phyloP scores from a whole-genome alignment of 805 yeast genomes.

The Ogataea minuta region DNA sequence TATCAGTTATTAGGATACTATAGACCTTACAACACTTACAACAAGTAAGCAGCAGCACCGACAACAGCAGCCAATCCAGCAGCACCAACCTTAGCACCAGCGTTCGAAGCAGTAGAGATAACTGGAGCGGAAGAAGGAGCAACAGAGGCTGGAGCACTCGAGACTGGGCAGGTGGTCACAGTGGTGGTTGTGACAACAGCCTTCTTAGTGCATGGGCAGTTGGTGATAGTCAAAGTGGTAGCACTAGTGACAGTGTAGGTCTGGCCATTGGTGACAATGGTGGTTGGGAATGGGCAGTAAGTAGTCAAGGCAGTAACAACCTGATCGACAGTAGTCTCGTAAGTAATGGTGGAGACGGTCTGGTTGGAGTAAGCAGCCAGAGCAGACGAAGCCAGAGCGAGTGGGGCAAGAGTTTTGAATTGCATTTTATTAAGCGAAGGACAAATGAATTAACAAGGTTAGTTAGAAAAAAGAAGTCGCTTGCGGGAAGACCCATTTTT shows the following conservation, averaged over 20 bases:
- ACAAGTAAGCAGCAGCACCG: conserved; percentile 40
- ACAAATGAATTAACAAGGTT: conserved; percentile 21
- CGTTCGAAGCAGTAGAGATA: conserved; percentile 29
- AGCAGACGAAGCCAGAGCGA: conserved; percentile 40
- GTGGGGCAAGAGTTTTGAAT: conserved; percentile 34
- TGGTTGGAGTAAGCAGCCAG: conserved; percentile 45
- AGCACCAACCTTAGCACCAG: conserved; percentile 39
- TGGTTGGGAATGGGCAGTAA: conserved; percentile 79
- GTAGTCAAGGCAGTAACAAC: conserved; percentile 74
- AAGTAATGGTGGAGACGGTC: conserved; percentile 49
- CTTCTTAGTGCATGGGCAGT: conserved; percentile 75
- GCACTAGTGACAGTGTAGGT: conserved; percentile 76
- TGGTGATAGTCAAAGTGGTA: conserved; percentile 81
- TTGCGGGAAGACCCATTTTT: conserved; percentile 8
- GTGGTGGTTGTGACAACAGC: conserved; percentile 27
- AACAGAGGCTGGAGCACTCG: conserved; percentile 17
- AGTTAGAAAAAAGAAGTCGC: conserved; percentile 6
- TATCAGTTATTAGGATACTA: conserved; percentile 7
- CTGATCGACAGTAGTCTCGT: conserved; percentile 42
- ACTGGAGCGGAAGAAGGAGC: conserved; percentile 20
- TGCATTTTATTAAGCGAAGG: conserved; percentile 38
- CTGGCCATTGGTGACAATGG: conserved; percentile 58
- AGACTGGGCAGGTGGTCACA: conserved; percentile 19
- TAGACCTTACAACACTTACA: conserved; percentile 24
- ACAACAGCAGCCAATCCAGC: conserved; percentile 39